Conservation (phyloP, 257 asterid species). For the Scutellaria minor region DNA sequence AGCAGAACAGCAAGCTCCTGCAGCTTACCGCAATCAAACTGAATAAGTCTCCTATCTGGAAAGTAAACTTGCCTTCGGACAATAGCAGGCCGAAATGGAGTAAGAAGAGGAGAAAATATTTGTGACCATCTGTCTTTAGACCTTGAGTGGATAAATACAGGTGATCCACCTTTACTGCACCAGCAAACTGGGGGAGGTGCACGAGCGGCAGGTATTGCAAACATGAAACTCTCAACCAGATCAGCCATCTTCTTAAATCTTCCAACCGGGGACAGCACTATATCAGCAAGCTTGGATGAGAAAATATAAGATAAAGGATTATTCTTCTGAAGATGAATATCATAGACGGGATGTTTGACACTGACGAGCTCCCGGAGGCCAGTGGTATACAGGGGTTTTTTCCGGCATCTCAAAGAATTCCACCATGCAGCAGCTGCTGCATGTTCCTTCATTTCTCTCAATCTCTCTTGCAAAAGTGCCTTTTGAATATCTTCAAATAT, state of each 20-base stretch:
- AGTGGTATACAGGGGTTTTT: constrained; percentile 78
- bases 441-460: constrained; percentile 77
- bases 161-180: constrained; percentile 80
- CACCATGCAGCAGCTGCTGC: constrained; percentile 89
- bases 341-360: constrained; percentile 65
- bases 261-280: constrained; percentile 83
- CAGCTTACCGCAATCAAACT: constrained; percentile 97
- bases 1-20: constrained; percentile 94
- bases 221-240: constrained; percentile 94
- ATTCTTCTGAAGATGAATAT: constrained; percentile 55
- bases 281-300: constrained; percentile 80
- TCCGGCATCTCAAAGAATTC: constrained; percentile 91
- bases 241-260: constrained; percentile 71
- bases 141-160: constrained; percentile 64
- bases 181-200: constrained; percentile 91
- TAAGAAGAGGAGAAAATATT: constrained; percentile 68
- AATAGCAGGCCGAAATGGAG: constrained; percentile 95
- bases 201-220: constrained; percentile 99
- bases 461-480: constrained; percentile 66
- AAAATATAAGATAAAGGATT: constrained; percentile 59
- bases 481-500: constrained; percentile 80
- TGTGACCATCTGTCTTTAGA: constrained; percentile 63
- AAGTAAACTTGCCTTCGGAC: constrained; percentile 97
- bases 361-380: constrained; percentile 76
- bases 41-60: constrained; percentile 97